Percentiles rank a stretch among this genome's conserved stretches.
Evolutionary conservation across 768 basidiomycete genomes (phyloP).

Genomic region (Cyclocybe aegerita): DNA sequence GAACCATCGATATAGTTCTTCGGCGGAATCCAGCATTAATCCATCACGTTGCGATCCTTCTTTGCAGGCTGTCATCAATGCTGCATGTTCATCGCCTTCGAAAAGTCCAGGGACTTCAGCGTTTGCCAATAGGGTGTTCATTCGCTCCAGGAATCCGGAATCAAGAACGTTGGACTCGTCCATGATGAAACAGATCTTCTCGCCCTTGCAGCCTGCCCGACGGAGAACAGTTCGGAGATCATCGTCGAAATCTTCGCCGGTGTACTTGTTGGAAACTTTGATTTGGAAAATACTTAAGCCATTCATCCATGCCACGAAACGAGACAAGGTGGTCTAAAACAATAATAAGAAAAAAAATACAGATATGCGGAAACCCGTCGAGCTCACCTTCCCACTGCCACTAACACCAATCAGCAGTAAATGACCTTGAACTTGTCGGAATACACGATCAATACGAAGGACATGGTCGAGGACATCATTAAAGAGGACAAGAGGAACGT

Average conservation of each 20-base stretch:
- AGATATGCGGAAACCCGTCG: not conserved
- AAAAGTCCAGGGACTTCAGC: constrained; percentile 99
- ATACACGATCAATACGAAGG: constrained; percentile 95
- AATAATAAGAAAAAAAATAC: constrained; percentile 7
- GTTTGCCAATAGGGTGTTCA: constrained; percentile 98
- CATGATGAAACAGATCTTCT: constrained; percentile 99
- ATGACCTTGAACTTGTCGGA: constrained; percentile 98
- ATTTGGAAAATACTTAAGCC: constrained; percentile 99
- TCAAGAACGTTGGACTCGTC: constrained; percentile 99
- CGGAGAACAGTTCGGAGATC: constrained; percentile 94
- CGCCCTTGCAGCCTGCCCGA: constrained; percentile 95
- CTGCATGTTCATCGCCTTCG: constrained; percentile 98
- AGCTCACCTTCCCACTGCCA: constrained; percentile 91
- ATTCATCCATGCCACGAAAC: constrained; percentile 99
- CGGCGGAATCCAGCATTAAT: constrained; percentile 95
- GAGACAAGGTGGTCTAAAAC: constrained; percentile 82
- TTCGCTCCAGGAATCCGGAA: constrained; percentile 98
- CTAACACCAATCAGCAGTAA: constrained; percentile 95
- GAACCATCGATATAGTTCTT: constrained; percentile 98
- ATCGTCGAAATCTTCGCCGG: constrained; percentile 97
- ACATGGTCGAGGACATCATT: constrained; percentile 99
- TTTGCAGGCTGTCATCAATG: constrained; percentile 98
- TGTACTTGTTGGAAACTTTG: constrained; percentile 99
- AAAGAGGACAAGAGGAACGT: constrained; percentile 96
- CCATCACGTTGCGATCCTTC: constrained; percentile 99